These are phyloP conservation scores for Leishmania martiniquensis DNA, from an alignment of 208 protist genomes.

Conservation along the genomic window DNA sequence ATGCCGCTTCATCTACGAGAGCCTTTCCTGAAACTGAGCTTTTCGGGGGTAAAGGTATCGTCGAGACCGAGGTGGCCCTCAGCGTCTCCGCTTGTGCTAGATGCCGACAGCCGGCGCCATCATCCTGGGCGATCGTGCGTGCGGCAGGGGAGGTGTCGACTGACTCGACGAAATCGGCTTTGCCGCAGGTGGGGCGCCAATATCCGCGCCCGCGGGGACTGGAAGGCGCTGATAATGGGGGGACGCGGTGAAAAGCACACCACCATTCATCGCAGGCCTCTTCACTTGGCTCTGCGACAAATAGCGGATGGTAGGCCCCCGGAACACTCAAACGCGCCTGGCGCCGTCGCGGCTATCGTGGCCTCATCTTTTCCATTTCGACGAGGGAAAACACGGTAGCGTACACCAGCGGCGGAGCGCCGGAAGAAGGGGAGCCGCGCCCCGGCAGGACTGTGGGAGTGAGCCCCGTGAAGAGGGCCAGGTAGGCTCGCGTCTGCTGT, in stretches of 20 bases:
- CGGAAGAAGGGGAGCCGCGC: conserved; percentile 8
- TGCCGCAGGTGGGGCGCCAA: no score
- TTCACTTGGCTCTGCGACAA: conserved; percentile 13
- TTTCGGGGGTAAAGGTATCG: neutral
- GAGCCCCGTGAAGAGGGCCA: conserved; percentile 25
- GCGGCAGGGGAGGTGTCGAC: neutral
- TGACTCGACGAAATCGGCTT: neutral
- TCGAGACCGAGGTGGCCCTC: neutral
- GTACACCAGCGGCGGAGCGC: conserved; percentile 19
- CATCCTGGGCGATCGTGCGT: neutral
- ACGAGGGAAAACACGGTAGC: conserved; percentile 27
- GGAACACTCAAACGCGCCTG: conserved; percentile 19
- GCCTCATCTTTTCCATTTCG: conserved; percentile 24
- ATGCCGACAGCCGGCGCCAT: no score
- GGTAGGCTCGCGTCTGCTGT: conserved; percentile 19
- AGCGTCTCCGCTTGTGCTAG: neutral
- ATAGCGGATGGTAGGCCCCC: conserved; percentile 12
- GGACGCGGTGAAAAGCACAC: conserved; percentile 25
- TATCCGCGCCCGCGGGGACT: neutral
- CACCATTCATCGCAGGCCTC: conserved; percentile 30
- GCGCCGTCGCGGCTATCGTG: conserved; percentile 21
- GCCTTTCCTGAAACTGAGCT: neutral
- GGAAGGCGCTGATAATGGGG: neutral
- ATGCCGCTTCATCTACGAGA: neutral
- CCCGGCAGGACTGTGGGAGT: conserved; percentile 29